phyloP scores from a whole-genome alignment of 2,329 filamentous ascomycete genomes.

The Colletotrichum sp. region DNA sequence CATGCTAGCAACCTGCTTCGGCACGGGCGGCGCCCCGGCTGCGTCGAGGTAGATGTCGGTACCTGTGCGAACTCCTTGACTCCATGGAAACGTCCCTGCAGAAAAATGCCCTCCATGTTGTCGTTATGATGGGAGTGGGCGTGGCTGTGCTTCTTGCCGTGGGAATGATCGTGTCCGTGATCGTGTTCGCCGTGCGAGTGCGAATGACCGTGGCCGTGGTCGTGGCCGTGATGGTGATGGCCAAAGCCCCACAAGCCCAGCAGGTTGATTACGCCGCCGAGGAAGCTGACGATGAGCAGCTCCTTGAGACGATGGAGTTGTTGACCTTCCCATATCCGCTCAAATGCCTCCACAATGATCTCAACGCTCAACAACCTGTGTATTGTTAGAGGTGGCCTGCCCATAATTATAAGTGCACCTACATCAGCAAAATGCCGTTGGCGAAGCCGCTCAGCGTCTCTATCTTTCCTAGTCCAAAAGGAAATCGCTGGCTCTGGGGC shows the following conservation, averaged over 20 bases:
- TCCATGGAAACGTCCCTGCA: conserved; percentile 57
- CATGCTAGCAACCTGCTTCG: neutral
- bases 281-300: conserved; percentile 84
- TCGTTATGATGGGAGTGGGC: conserved; percentile 74
- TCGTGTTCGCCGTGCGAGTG: conserved; percentile 41
- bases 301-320: conserved; percentile 86
- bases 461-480: conserved; percentile 96
- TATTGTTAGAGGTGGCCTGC: neutral
- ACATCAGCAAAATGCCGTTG: conserved; percentile 95
- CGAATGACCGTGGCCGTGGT: conserved; percentile 43
- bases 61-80: neutral
- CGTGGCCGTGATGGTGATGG: conserved; percentile 64
- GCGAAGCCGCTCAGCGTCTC: conserved; percentile 96
- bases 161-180: conserved; percentile 46
- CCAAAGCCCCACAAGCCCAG: conserved; percentile 89
- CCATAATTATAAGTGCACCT: conserved; percentile 31
- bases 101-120: conserved; percentile 96
- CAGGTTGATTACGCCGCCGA: conserved; percentile 88
- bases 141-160: conserved; percentile 45
- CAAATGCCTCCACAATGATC: conserved; percentile 93
- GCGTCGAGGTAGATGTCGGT: neutral
- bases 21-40: neutral
- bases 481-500: conserved; percentile 87
- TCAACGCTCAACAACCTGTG: conserved; percentile 87
- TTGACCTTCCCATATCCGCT: conserved; percentile 82